Conservation (phyloP, 768 basidiomycete species). For the Kondoa subrosea region DNA sequence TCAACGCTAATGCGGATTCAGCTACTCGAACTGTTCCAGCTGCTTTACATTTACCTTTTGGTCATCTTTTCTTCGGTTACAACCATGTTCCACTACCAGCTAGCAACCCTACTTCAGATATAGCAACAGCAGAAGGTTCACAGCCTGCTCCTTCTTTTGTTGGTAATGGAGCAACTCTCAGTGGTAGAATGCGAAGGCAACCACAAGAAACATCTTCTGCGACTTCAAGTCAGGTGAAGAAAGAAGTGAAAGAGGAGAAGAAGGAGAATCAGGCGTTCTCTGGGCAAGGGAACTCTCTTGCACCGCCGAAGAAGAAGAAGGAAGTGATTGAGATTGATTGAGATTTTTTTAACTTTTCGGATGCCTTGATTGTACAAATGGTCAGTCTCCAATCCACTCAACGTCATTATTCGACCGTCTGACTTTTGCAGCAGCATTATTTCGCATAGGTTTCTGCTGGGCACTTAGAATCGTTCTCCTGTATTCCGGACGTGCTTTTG, state of each 20-base stretch:
- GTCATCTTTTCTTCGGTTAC: conserved; percentile 93
- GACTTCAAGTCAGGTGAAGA: too few relatives aligned
- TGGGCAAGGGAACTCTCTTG: conserved; percentile 20
- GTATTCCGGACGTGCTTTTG: too few relatives aligned
- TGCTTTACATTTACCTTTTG: conserved; percentile 72
- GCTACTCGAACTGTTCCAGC: conserved; percentile 66
- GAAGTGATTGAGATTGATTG: conserved; percentile 27
- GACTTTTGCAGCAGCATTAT: too few relatives aligned
- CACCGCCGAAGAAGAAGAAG: conserved; percentile 19
- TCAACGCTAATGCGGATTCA: conserved; percentile 63
- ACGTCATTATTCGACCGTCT: too few relatives aligned
- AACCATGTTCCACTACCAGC: conserved; percentile 44
- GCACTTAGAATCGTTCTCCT: too few relatives aligned
- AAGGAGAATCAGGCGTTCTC: conserved; percentile 12
- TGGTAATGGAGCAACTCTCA: conserved; percentile 18
- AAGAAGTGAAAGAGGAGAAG: conserved; percentile 8
- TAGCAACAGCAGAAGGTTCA: background rate
- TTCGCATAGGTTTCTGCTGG: too few relatives aligned
- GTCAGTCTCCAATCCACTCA: too few relatives aligned
- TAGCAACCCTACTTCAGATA: conserved; percentile 30
- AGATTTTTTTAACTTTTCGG: too few relatives aligned
- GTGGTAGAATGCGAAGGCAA: conserved; percentile 9
- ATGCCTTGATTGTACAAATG: too few relatives aligned
- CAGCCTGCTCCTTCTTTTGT: background rate
- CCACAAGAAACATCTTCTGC: background rate